Evolutionary conservation across 2,329 filamentous ascomycete species (phyloP), one percentile per base, ranked within the genome.

Genomic region (Fonsecaea multimorphosa): DNA sequence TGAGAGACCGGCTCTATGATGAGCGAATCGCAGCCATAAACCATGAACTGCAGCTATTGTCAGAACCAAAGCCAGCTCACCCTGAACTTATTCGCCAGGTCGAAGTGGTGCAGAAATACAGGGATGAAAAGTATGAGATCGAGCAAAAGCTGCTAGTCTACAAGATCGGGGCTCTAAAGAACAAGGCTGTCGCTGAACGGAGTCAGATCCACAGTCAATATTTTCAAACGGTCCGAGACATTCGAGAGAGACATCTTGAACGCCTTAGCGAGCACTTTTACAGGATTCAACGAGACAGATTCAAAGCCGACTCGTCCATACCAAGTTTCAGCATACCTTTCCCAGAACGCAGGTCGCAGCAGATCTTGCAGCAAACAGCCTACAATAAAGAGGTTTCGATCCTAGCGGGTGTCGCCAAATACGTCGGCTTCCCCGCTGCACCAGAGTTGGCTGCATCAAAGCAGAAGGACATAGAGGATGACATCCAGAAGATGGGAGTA

Each of bases 311-410:
- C 67, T 90, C 91, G 73, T 89, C 90, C 67, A 87, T 93, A 70
- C 88, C 91, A 46, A 91, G 95, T 72, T 97, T 91, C 75, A 89
- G 90, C 63, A 86, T 96, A 71, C 87, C 90, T 61, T 96, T 96
- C 75, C 91, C 92, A 7, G 87, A 89, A 58, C 89, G 89, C 69
- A 87, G 89, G 67, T 86, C 89, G 31, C 89, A 93, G 73, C 91
- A 94, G 73, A 86, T 96, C 66, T 85, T 87, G 68, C 91, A 97
- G 68, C 93, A 96, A 72, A 86, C 93, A 57, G 91, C 93, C 54
- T 98, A 98, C 81, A 98, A 97, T 76, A 91, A 90, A 70, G 95
- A 99, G 76, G 93, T 99, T 3, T 96, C 93, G 0, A 87, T 97
- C 31, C 81, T 99, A 64, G 89, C 93, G 5, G 94, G 94, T 40